Conservation (phyloP, 2,329 filamentous ascomycete species). For the Sphaerulina musiva region DNA sequence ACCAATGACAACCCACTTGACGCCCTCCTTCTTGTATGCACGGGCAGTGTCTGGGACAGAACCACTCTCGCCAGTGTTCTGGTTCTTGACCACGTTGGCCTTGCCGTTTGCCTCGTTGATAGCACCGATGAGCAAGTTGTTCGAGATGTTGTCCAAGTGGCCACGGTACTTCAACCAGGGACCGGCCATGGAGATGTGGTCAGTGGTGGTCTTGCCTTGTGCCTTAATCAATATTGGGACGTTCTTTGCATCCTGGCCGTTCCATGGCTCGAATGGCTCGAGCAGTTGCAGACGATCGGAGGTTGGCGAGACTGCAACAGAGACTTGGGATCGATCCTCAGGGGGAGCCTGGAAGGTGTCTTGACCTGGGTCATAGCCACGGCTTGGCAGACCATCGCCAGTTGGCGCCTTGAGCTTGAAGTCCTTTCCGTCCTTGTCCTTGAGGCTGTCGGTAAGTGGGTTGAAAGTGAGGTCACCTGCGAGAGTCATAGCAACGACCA, state of each 20-base stretch:
- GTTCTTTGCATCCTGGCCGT: constrained; percentile 74
- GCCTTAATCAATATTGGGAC: constrained; percentile 94
- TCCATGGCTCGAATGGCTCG: constrained; percentile 74
- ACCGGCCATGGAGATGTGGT: constrained; percentile 58
- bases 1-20: constrained; percentile 95
- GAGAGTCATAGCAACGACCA: constrained; percentile 79
- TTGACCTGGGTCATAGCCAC: constrained; percentile 68
- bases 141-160: constrained; percentile 98
- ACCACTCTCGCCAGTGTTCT: constrained; percentile 72
- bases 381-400: constrained; percentile 70
- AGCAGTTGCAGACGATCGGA: constrained; percentile 95
- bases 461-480: constrained; percentile 88
- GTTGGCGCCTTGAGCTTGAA: constrained; percentile 78
- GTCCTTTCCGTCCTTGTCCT: constrained; percentile 93
- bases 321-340: constrained; percentile 63
- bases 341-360: constrained; percentile 69
- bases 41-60: constrained; percentile 89
- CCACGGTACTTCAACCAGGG: constrained; percentile 99
- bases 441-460: constrained; percentile 78
- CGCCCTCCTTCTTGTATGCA: constrained; percentile 96
- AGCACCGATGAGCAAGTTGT: constrained; percentile 99
- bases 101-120: constrained; percentile 93
- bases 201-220: constrained; percentile 59
- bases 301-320: constrained; percentile 75
- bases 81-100: constrained; percentile 96